Percentiles rank a stretch among this genome's conserved stretches.
Evolutionary conservation across 208 protist species (phyloP).

Genomic region (Leishmania aethiopica): DNA sequence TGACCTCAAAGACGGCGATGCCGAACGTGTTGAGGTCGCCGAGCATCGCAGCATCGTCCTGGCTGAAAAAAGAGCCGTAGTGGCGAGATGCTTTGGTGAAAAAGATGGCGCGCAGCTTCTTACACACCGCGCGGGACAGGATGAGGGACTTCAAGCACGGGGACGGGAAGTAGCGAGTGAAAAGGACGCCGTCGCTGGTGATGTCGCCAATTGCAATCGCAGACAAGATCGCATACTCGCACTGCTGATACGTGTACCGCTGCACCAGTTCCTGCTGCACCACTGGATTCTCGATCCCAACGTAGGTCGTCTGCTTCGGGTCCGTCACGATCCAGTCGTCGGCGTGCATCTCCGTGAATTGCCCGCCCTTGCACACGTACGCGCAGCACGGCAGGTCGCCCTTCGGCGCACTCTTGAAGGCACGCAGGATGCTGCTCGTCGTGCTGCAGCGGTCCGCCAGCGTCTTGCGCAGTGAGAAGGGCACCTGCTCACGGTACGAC

Average conservation of each 20-base stretch:
- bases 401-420: slow-evolving; percentile 82
- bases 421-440: slow-evolving; percentile 61
- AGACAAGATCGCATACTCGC: slow-evolving; percentile 90
- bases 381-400: slow-evolving; percentile 74
- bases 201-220: slow-evolving; percentile 91
- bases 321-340: slow-evolving; percentile 88
- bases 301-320: slow-evolving; percentile 67
- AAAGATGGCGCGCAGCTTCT: slow-evolving; percentile 87
- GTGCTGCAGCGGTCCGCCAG: slow-evolving; percentile 70
- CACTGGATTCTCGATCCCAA: slow-evolving; percentile 69
- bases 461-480: slow-evolving; percentile 85
- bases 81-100: slow-evolving; percentile 80
- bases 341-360: slow-evolving; percentile 85
- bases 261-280: slow-evolving; percentile 77
- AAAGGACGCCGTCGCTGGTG: slow-evolving; percentile 89
- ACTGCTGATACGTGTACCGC: slow-evolving; percentile 86
- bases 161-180: slow-evolving; percentile 92
- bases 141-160: slow-evolving; percentile 92
- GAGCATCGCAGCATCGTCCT: slow-evolving; percentile 88
- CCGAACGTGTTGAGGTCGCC: slow-evolving; percentile 90
- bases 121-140: slow-evolving; percentile 79
- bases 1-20: slow-evolving; percentile 87
- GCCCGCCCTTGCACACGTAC: slow-evolving; percentile 89
- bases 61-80: slow-evolving; percentile 90
- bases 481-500: slow-evolving; percentile 91